Evolutionary conservation across 164 flowering plant genomes (phyloP).

Genomic region (Nelumbo lutea): DNA sequence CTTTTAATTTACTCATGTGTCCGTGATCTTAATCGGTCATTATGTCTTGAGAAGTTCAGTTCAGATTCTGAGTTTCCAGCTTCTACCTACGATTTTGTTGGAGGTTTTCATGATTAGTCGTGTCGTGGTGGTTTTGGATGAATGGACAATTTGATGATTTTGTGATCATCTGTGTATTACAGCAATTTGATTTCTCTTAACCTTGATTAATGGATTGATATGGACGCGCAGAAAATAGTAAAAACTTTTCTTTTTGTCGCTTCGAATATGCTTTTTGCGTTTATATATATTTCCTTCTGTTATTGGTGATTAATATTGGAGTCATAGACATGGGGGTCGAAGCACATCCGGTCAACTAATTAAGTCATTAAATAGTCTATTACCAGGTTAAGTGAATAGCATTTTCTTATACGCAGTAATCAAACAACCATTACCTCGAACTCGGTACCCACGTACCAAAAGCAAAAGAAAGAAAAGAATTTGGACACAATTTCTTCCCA

Average conservation of each 20-base stretch:
- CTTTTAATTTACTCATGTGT: conserved; percentile 1
- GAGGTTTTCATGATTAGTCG: not conserved
- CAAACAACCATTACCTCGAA: too few relatives aligned
- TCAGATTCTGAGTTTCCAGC: not conserved
- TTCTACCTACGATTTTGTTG: not conserved
- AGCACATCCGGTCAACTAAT: too few relatives aligned
- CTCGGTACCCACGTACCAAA: too few relatives aligned
- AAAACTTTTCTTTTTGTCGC: not conserved
- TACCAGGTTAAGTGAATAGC: too few relatives aligned
- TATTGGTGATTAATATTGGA: not conserved
- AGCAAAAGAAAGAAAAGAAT: too few relatives aligned
- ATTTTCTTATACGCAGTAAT: too few relatives aligned
- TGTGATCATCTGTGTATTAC: not conserved
- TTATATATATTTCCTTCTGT: not conserved
- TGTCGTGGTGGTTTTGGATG: not conserved
- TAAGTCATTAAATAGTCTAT: too few relatives aligned
- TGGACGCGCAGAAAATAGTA: not conserved
- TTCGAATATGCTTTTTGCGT: not conserved
- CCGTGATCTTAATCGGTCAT: not conserved
- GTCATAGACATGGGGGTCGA: not conserved
- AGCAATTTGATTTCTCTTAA: not conserved
- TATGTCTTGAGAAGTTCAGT: not conserved
- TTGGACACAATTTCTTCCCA: too few relatives aligned
- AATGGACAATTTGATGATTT: not conserved
- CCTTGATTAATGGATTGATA: not conserved